A percentile compares a stretch with the other conserved stretches of the same genome.
These are phyloP conservation scores for Liquidambar formosana DNA, from an alignment of 164 flowering plant species.

Conservation along the genomic window DNA sequence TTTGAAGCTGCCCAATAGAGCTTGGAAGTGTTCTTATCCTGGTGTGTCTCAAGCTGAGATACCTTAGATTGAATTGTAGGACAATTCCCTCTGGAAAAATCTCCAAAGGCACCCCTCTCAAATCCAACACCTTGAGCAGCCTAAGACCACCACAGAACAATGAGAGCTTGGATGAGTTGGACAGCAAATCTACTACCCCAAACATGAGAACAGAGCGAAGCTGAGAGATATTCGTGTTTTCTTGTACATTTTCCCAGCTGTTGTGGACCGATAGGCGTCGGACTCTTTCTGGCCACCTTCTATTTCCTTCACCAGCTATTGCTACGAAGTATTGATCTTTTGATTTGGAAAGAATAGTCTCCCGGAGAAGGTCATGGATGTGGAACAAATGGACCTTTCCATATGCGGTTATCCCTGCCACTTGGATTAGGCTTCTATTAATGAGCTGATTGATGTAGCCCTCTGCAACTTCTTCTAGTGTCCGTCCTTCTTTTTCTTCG, in stretches of 20 bases:
- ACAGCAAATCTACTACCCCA: not conserved
- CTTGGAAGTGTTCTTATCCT: constrained; percentile 24
- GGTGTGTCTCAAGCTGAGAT: constrained; percentile 20
- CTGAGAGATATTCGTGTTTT: not conserved
- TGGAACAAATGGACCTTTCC: constrained; percentile 6
- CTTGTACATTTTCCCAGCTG: not conserved
- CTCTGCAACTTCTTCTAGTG: constrained; percentile 25
- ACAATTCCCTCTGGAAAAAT: constrained; percentile 15
- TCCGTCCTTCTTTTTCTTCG: not conserved
- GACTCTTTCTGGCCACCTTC: not conserved
- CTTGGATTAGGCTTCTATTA: constrained; percentile 16
- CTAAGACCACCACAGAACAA: not conserved
- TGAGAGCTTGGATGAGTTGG: not conserved
- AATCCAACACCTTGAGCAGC: constrained; percentile 33
- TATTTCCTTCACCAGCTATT: not conserved
- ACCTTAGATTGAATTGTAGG: constrained; percentile 13
- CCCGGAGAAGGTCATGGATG: constrained; percentile 4
- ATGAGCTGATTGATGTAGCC: constrained; percentile 17
- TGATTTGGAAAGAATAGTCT: constrained; percentile 3
- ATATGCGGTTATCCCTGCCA: not conserved
- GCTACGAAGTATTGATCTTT: too few species aligned
- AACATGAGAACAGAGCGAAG: constrained; percentile 19
- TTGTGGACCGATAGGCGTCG: constrained; percentile 28
- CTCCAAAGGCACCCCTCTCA: constrained; percentile 13
- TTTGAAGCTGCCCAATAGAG: constrained; percentile 26